Base-by-base conservation (phyloP, 768 basidiomycete species). In the Phanerochaete carnosa region DNA sequence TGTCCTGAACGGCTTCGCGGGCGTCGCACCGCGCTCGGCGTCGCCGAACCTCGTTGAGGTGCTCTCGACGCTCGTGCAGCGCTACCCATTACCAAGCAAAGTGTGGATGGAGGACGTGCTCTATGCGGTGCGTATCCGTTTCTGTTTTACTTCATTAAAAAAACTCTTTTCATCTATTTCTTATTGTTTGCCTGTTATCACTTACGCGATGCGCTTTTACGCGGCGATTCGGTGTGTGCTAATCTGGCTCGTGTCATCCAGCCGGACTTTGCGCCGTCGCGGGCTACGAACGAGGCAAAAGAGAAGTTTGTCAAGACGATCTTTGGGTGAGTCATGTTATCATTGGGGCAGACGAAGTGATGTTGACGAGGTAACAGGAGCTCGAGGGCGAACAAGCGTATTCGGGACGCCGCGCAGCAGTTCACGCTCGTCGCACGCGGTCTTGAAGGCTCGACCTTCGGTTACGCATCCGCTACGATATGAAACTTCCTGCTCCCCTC, bases 381-480 rank as follows among this genome's bases (percentile, higher is more conserved):
- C 28, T 86, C 91, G 35, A 81, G 90, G 45, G 89, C 89, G 19
- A 75, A 85, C 2, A 89, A 87, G 69, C 81, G 80, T 64, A 92
- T 87, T 35, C 78, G 89, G 63, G 93, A 94, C 39, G 93, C 94
- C 0, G 87, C 92, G 12, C 87, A 94, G 64, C 91, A 95, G 63
- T 95, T 96, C 72, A 88, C 89, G 1, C 79, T 96, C 0, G 82
- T 96, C 22, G 89, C 92, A 12, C 76, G 94, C 68, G 94, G 94
- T 2, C 72, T 95, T 59, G 92, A 92, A 65, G 91, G 89, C 8
- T 89, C 92, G 9, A 87, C 84, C 62, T 95, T 95, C 72, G 94
- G 94, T 8, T 93, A 90, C 71, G 85, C 92, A 1, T 85, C 71
- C 2, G 63, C 64, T 6, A 58, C 66, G 23, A 67, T 72, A 68